Evolutionary conservation across 768 basidiomycete genomes (phyloP).

Genomic region (Naganishia vishniacii): DNA sequence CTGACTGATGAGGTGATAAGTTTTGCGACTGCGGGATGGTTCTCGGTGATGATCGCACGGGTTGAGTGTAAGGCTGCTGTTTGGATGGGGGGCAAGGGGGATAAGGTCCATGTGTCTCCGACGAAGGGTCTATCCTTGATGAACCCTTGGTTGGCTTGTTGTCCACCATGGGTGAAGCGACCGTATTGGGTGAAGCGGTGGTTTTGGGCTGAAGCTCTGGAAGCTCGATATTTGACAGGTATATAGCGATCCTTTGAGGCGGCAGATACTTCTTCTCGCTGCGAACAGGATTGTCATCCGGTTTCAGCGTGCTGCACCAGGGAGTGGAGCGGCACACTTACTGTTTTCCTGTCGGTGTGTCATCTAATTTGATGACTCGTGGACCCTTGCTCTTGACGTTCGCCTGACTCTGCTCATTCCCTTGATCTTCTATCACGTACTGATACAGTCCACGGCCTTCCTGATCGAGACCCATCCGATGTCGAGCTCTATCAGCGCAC

Average conservation of each 20-base stretch:
- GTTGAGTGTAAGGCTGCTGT: too few species aligned
- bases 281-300: not conserved
- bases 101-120: not conserved
- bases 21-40: not conserved
- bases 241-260: slow-evolving; percentile 42
- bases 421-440: slow-evolving; percentile 44
- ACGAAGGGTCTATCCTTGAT: not conserved
- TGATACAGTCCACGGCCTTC: slow-evolving; percentile 34
- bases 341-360: slow-evolving; percentile 19
- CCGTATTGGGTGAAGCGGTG: not conserved
- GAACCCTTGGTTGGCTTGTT: not conserved
- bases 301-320: too few species aligned
- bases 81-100: too few species aligned
- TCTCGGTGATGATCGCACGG: not conserved
- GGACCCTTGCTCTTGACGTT: slow-evolving; percentile 29
- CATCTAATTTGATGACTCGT: slow-evolving; percentile 43
- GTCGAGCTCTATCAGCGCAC: slow-evolving; percentile 33
- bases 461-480: slow-evolving; percentile 41
- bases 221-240: slow-evolving; percentile 45
- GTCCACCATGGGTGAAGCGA: not conserved
- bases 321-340: not conserved
- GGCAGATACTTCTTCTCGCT: slow-evolving; percentile 32
- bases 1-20: not conserved
- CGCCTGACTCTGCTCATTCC: slow-evolving; percentile 9
- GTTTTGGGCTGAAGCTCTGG: slow-evolving; percentile 40